Conservation (phyloP, 1,284 basidiomycete genomes). For the Lignosus rhinocerotis region DNA sequence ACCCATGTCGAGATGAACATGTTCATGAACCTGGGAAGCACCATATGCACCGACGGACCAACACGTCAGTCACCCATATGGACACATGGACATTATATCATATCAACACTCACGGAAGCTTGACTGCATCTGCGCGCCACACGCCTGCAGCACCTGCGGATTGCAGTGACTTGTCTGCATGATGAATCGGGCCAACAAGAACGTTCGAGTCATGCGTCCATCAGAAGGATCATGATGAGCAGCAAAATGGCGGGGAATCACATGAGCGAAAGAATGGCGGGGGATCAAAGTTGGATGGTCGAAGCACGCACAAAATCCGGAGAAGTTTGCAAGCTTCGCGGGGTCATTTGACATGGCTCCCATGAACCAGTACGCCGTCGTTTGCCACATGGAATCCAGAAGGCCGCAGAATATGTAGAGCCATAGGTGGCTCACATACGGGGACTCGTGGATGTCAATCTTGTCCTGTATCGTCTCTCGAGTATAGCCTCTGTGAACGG, state of each 20-base stretch:
- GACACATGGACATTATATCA: not conserved
- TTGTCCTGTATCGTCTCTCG: slow-evolving; percentile 48
- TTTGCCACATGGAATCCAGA: slow-evolving; percentile 62
- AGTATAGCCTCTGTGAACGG: slow-evolving; percentile 52
- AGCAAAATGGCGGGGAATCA: slow-evolving; percentile 1
- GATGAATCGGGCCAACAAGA: not conserved
- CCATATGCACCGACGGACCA: not conserved
- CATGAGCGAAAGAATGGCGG: not conserved
- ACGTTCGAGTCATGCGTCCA: not conserved
- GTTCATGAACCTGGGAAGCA: slow-evolving; percentile 39
- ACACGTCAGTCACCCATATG: slow-evolving; percentile 3
- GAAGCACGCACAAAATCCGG: slow-evolving; percentile 44
- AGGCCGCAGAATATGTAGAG: slow-evolving; percentile 61
- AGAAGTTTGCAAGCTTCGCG: slow-evolving; percentile 46
- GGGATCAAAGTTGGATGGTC: not conserved
- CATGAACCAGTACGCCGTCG: slow-evolving; percentile 58
- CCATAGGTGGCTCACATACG: slow-evolving; percentile 52
- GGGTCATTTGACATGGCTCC: slow-evolving; percentile 50
- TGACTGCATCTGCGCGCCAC: slow-evolving; percentile 44
- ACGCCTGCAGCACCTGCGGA: slow-evolving; percentile 45
- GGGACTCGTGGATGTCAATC: slow-evolving; percentile 55
- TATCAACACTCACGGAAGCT: slow-evolving; percentile 34
- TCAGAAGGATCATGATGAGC: not conserved
- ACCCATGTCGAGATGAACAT: slow-evolving; percentile 47
- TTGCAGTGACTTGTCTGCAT: slow-evolving; percentile 44